These are phyloP conservation scores for Berberis vulgaris DNA, from an alignment of 164 flowering plant species.

Conservation along the genomic window DNA sequence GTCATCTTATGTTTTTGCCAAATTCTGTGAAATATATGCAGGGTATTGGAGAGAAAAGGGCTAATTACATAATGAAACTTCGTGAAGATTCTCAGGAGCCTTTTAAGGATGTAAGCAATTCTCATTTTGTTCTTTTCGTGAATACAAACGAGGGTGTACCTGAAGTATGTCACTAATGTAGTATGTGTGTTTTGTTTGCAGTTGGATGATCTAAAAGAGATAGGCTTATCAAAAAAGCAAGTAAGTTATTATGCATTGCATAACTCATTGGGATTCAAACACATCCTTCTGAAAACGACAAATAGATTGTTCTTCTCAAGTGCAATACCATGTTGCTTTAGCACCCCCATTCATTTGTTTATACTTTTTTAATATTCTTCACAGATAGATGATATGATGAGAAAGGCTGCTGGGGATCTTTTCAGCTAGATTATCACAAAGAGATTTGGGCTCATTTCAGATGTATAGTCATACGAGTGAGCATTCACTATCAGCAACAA, in stretches of 20 bases:
- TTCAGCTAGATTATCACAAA: too few species aligned
- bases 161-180: not conserved
- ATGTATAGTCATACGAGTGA: too few species aligned
- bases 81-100: constrained; percentile 4
- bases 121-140: not conserved
- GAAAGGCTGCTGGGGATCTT: not conserved
- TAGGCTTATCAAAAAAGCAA: constrained; percentile 2
- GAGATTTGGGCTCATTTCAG: too few species aligned
- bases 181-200: not conserved
- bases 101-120: constrained; percentile 4
- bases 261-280: not conserved
- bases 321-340: not conserved
- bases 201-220: constrained; percentile 7
- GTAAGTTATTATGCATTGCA: not conserved
- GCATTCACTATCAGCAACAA: too few species aligned
- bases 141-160: not conserved
- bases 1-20: too few species aligned
- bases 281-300: not conserved
- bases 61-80: constrained; percentile 2
- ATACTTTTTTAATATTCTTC: not conserved
- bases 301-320: not conserved
- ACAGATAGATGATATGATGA: constrained; percentile 5
- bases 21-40: not conserved
- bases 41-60: constrained; percentile 6
- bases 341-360: not conserved